Base-by-base conservation (phyloP, 768 basidiomycete genomes). In the Boletus barrowsii region DNA sequence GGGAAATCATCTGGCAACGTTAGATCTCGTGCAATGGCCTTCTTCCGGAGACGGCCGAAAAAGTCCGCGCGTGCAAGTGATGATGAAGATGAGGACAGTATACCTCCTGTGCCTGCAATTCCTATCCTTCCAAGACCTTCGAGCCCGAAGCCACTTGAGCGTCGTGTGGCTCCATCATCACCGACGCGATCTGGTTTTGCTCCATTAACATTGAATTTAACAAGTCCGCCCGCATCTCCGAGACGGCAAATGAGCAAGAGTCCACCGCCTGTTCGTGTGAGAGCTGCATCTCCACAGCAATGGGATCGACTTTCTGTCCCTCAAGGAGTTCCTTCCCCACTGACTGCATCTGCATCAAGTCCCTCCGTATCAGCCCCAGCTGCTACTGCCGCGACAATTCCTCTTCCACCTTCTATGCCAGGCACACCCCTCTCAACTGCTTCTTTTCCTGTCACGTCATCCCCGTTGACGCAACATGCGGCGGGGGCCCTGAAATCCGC, bases 21-120 rank as follows among this genome's bases (percentile, higher is more conserved):
- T 10, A 70, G 62, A 52, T 64, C 69, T 26, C 68, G 70, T 48
- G 68, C 69, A 41, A 67, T 70, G 59, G 62, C 69, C 18, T 70
- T 70, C 60, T 70, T 70, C 54, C 62, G 70, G 41, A 66, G 70
- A 30, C 62, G 66, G n/a, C 37, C 58, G 11, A 72, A 67, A 53
- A 72, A 65, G 37, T n/a, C 50, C 7, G 51, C 35, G 18, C 58
- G 48, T 41, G 58, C 39, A 41, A 70, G 69, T 40, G 69, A 70
- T 33, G 66, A 70, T n/a, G 68, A 70, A 18, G 68, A 68, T 5
- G 68, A 69, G 14, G 61, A 62, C 17, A 33, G 15, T 8, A 55
- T 70, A 47, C 69, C 69, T 26, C 69, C 69, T 35, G 69, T 70
- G n/a, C 69, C 69, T 49, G 68, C 70, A 4, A 59, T 70, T 14